A percentile compares a stretch with the other conserved stretches of the same genome.
These are phyloP conservation scores for Xylaria sp. DNA, from an alignment of 495 filamentous ascomycete genomes.

Conservation along the genomic window DNA sequence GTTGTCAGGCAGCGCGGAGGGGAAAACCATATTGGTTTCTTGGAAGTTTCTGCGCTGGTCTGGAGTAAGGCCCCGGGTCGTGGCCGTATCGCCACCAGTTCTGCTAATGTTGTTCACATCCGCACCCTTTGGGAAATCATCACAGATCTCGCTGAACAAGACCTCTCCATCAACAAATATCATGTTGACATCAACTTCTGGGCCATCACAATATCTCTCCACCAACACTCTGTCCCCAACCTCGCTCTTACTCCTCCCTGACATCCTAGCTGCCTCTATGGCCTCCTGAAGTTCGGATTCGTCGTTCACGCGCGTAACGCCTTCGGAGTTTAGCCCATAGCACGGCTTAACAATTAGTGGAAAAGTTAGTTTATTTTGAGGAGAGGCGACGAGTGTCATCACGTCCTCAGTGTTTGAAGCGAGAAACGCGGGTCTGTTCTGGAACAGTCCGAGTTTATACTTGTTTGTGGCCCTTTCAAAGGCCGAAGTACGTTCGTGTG, in stretches of 20 bases:
- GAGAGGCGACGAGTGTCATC: slow-evolving; percentile 25
- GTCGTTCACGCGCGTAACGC: slow-evolving; percentile 50
- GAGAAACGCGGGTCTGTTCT: slow-evolving; percentile 37
- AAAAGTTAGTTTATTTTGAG: slow-evolving; percentile 36
- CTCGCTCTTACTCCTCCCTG: slow-evolving; percentile 22
- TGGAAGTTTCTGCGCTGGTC: slow-evolving; percentile 42
- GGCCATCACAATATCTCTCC: slow-evolving; percentile 45
- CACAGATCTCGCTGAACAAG: slow-evolving; percentile 57
- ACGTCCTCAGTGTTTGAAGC: slow-evolving; percentile 32
- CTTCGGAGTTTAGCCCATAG: slow-evolving; percentile 50
- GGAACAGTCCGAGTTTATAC: slow-evolving; percentile 47
- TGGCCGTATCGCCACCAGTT: background rate
- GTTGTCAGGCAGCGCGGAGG: slow-evolving; percentile 45
- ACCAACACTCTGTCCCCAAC: slow-evolving; percentile 35
- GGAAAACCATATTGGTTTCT: slow-evolving; percentile 49
- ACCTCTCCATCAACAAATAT: slow-evolving; percentile 57
- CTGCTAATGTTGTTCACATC: slow-evolving; percentile 40
- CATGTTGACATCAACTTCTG: slow-evolving; percentile 63
- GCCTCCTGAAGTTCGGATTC: slow-evolving; percentile 38
- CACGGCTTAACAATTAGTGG: slow-evolving; percentile 57
- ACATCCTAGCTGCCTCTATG: slow-evolving; percentile 25
- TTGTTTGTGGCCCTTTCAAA: slow-evolving; percentile 54
- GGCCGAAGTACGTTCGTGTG: slow-evolving; percentile 42
- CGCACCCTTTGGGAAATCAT: slow-evolving; percentile 58
- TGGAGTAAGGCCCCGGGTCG: background rate